Evolutionary conservation across 352 stramenopile genomes (phyloP).

Genomic region (Phytopythium sindhum): DNA sequence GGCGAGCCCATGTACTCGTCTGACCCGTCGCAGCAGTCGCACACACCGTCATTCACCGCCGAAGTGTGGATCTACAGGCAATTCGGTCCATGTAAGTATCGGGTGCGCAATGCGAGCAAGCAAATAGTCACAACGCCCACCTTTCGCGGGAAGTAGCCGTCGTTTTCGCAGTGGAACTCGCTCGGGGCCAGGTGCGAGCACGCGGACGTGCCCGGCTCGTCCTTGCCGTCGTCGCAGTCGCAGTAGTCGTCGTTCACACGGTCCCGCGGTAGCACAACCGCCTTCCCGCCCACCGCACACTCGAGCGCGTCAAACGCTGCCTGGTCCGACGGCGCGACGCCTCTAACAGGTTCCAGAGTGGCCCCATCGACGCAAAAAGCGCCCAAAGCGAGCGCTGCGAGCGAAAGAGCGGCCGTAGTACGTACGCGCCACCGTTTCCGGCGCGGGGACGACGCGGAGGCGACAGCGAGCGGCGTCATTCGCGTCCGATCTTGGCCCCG

Average conservation of each 20-base stretch:
- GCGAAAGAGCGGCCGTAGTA: background rate
- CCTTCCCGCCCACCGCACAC: constrained; percentile 32
- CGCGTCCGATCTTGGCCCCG: background rate
- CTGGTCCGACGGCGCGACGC: constrained; percentile 38
- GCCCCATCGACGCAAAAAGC: background rate
- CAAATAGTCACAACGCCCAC: constrained; percentile 13
- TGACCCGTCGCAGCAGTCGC: constrained; percentile 96
- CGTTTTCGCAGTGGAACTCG: constrained; percentile 74
- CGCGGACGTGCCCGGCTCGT: constrained; percentile 86
- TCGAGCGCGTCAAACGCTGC: constrained; percentile 20
- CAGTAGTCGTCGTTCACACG: constrained; percentile 93
- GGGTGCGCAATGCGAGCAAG: background rate
- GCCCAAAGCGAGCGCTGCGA: constrained; percentile 9
- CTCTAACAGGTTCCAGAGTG: constrained; percentile 21
- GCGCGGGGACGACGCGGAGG: background rate
- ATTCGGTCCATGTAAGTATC: background rate
- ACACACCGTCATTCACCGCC: constrained; percentile 92
- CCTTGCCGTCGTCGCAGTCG: constrained; percentile 87
- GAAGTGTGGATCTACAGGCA: constrained; percentile 64
- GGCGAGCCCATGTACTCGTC: constrained; percentile 68
- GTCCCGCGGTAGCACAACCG: constrained; percentile 24
- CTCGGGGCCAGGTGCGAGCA: constrained; percentile 58
- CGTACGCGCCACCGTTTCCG: background rate
- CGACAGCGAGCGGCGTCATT: background rate
- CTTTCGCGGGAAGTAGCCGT: constrained; percentile 52